Evolutionary conservation across 2,329 filamentous ascomycete species (phyloP), one percentile per base, ranked within the genome.

Genomic region (Penicillium fuscoglaucum): DNA sequence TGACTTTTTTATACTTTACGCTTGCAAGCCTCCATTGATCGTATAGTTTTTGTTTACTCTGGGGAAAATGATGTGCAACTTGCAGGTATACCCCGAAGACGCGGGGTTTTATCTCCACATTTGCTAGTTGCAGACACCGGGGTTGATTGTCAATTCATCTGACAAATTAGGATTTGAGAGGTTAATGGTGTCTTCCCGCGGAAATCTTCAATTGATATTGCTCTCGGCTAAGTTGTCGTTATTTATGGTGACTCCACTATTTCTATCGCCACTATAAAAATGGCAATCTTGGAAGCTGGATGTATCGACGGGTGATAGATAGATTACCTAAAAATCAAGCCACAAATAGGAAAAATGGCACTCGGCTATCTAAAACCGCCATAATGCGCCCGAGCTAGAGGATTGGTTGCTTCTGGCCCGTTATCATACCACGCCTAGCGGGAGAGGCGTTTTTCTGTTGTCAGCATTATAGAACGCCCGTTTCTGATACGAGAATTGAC

Each of bases 401-500:
- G 24, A 53, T 55, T 53, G 47, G 45, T n/a, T 35, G 31, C 31
- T 44, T 31, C 26, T 28, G 51, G 46, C 45, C 57, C 35, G 53
- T 59, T 52, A 57, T 55, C 57, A 52, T 35, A 37, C 49, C 31
- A 28, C 26, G 53, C 9, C 9, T 21, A 21, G n/a, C 65, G 64
- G 62, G 60, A 66, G 62, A 62, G 62, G 65, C 64, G 64, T 51
- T 58, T 41, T 41, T 55, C 58, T 48, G 49, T 55, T 49, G 52
- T 52, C 46, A 49, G 57, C 57, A 51, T 59, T 60, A 67, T 57
- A 43, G 35, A 35, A 40, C 45, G 53, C 43, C 43, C 17, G 28
- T 37, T 57, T 53, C 40, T 53, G 55, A 59, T 55, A 17, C 51
- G 15, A 47, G 47, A n/a, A n/a, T 33, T n/a, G 26, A 48, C 28